Conservation (phyloP, 768 basidiomycete species). For the Pleurotus giganteus region DNA sequence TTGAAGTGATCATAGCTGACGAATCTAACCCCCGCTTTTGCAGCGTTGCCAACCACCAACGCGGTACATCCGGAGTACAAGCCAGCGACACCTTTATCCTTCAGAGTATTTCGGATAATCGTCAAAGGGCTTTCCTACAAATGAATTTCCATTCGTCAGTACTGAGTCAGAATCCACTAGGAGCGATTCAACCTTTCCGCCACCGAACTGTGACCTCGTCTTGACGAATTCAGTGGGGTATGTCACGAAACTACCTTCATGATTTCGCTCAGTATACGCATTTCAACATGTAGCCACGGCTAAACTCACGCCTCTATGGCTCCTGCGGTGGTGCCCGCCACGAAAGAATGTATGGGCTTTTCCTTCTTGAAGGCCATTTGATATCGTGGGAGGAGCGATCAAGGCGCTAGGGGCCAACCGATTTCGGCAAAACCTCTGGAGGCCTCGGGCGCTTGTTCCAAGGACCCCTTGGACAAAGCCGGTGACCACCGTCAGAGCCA, state of each 20-base stretch:
- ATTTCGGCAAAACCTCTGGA: no score
- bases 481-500: no score
- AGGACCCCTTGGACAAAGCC: no score
- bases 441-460: not conserved
- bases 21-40: constrained; percentile 96
- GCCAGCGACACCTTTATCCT: constrained; percentile 72
- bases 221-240: constrained; percentile 94
- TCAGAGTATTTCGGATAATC: constrained; percentile 74
- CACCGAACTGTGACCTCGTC: constrained; percentile 84
- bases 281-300: not conserved
- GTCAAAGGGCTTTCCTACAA: constrained; percentile 59
- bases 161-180: not conserved
- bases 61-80: constrained; percentile 94
- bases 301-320: constrained; percentile 85
- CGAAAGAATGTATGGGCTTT: constrained; percentile 80
- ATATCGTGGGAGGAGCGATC: constrained; percentile 12
- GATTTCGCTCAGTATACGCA: constrained; percentile 29
- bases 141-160: not conserved
- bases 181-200: constrained; percentile 55
- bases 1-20: constrained; percentile 95
- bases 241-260: constrained; percentile 66
- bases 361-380: constrained; percentile 65
- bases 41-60: constrained; percentile 84
- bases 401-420: no score
- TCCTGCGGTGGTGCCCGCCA: constrained; percentile 91